Evolutionary conservation across 495 filamentous ascomycete genomes (phyloP).

Genomic region (Aspergillus hancockii): DNA sequence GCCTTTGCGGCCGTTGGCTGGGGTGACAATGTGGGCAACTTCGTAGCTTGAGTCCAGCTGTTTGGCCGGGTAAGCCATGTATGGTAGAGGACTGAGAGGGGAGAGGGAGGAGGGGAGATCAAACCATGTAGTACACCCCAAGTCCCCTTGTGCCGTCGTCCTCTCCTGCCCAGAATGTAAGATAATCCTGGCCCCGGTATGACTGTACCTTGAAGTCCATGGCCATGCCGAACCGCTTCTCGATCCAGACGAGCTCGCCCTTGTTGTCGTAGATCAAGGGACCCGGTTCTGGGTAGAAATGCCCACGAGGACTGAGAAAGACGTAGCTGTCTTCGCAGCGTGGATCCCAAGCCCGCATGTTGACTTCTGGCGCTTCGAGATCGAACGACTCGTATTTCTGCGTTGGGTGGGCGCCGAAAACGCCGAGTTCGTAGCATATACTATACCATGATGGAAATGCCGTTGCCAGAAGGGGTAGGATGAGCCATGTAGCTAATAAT

Average conservation of each 20-base stretch:
- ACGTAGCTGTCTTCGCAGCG: constrained; percentile 31
- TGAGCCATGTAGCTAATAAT: too few species aligned
- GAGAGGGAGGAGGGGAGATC: constrained; percentile 5
- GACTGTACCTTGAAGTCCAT: constrained; percentile 35
- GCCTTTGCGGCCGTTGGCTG: constrained; percentile 32
- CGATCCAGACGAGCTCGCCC: constrained; percentile 34
- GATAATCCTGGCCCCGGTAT: constrained; percentile 34
- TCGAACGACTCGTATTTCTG: constrained; percentile 11
- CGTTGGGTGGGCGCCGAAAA: constrained; percentile 17
- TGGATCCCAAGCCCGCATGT: constrained; percentile 26
- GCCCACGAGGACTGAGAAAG: constrained; percentile 31
- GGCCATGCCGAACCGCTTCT: constrained; percentile 22
- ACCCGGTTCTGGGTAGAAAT: constrained; percentile 19
- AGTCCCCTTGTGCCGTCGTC: constrained; percentile 32
- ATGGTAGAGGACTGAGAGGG: too few species aligned
- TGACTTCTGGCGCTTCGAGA: constrained; percentile 25
- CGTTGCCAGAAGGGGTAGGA: too few species aligned
- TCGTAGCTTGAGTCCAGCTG: constrained; percentile 52
- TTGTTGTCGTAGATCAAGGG: constrained; percentile 34
- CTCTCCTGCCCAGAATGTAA: constrained; percentile 47
- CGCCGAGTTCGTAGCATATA: constrained; percentile 14
- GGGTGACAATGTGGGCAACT: constrained; percentile 36
- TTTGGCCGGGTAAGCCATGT: too few species aligned
- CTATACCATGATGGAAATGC: constrained; percentile 14
- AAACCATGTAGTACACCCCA: constrained; percentile 53